Evolutionary conservation across 2,329 filamentous ascomycete genomes (phyloP).

Genomic region (Apiospora kogelbergensis): DNA sequence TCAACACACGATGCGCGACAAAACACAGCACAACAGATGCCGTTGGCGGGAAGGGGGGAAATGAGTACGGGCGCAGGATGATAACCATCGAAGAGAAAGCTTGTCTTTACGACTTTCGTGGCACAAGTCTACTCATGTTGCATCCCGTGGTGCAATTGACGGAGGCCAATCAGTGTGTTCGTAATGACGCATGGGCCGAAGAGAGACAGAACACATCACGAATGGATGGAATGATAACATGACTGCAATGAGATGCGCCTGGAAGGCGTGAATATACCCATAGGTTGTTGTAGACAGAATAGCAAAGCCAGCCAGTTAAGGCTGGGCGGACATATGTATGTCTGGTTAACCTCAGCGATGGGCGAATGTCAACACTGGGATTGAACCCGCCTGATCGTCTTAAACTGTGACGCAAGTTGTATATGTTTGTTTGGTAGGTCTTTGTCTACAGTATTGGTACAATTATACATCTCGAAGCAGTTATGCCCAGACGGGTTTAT

Average conservation of each 20-base stretch:
- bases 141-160: neutral
- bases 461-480: conserved; percentile 2
- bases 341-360: neutral
- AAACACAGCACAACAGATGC: neutral
- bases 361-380: neutral
- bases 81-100: neutral
- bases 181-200: neutral
- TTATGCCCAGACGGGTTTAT: conserved; percentile 32
- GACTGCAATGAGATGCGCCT: conserved; percentile 4
- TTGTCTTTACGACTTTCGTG: neutral
- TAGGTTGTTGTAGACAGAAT: neutral
- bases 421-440: neutral
- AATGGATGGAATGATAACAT: neutral
- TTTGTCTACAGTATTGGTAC: conserved; percentile 8
- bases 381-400: neutral
- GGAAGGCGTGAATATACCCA: neutral
- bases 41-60: neutral
- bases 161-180: neutral
- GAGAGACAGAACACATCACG: neutral
- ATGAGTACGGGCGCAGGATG: neutral
- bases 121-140: neutral
- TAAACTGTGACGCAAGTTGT: neutral
- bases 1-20: neutral
- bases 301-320: neutral
- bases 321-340: neutral